Base-by-base conservation (phyloP, 2,329 filamentous ascomycete species). In the Blastomyces silverae region DNA sequence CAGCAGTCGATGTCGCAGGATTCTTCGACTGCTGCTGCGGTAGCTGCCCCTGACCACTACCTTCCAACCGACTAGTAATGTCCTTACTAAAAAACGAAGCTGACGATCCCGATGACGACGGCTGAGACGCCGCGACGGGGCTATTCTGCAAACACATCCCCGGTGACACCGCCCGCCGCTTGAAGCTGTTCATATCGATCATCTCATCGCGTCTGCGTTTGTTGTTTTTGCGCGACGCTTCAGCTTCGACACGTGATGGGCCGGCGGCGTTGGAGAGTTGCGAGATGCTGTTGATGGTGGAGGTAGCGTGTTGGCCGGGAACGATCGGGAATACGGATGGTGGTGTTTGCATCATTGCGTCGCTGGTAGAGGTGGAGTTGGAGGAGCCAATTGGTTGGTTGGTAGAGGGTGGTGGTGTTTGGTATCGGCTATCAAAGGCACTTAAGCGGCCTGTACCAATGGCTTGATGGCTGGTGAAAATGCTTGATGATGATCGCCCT, bases 71-170 rank as follows among this genome's bases (percentile, higher is more conserved):
- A 25, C 60, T 64, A 4, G 64, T 34, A 46, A 20, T 17, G 15
- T 46, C 44, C 44, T 46, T 46, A 8, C 44, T 46, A 46, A 46
- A 73, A 34, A 13, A 31, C 7, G 53, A 70, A 15, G 59, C 15
- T 3, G 37, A 48, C 34, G 55, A 50, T 15, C 37, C 42, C 44
- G 17, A 46, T 7, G 44, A 46, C 15, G 44, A 46, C 64, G 90
- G 93, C 74, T 96, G 91, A 70, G 82, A 80, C 65, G 93, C 85
- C 65, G 93, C 85, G 46, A 96, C 83, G 0, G 93, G 93, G 67
- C 90, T 95, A 76, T 93, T 95, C 71, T 96, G 91, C 1, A 89
- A 88, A 74, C 91, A 96, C 82, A 97, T 87, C 20, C 92, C 91
- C 0, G 93, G 93, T 66, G 90, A 94, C 2, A 97, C 93, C 31